Base-by-base conservation (phyloP, 2,329 filamentous ascomycete genomes). In the Neoscytalidium dimidiatum region DNA sequence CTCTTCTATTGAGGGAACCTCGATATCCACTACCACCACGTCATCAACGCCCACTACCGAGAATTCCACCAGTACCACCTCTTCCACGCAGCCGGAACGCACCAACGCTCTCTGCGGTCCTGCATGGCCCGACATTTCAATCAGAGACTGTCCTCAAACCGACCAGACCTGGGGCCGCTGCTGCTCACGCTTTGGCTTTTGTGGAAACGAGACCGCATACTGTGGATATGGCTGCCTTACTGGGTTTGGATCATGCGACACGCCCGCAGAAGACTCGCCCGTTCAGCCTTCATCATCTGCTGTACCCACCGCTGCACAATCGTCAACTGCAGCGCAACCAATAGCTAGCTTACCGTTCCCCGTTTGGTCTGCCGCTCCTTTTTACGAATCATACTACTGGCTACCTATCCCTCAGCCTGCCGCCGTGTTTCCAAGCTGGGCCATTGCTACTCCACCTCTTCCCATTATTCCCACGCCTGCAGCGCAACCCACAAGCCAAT, bases 181-280 rank as follows among this genome's bases (percentile, higher is more conserved):
- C 56, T 60, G 56, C 56, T 60, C 56, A 31, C 38, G 26, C n/a
- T 60, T 46, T 19, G 56, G 56, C 17, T 60, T 60, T 28, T 60
- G 41, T 4, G 56, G 56, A 19, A 60, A 60, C 23, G 41, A 44
- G 9, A 33, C 56, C 2, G 38, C 38, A 21, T 60, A 29, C 41
- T 60, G 56, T n/a, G 56, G 56, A 5, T 33, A 14, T 21, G 56
- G 41, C 28, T 60, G 56, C 56, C 26, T 33, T 17, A 11, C 41
- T 14, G 56, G 41, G 6, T 60, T 60, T 9, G 56, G 56, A 26
- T 46, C 19, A 2, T 60, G 56, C 41, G 49, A 35, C 11, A 21
- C 49, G 5, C 11, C 17, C n/a, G 14, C 21, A 8, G 14, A 41
- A 8, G 33, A 19, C 13, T 4, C 14, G 2, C 26, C 35, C 11